Base-by-base conservation (phyloP, 371 early-diverging fungal genomes). In the Actinomortierella wolfii region DNA sequence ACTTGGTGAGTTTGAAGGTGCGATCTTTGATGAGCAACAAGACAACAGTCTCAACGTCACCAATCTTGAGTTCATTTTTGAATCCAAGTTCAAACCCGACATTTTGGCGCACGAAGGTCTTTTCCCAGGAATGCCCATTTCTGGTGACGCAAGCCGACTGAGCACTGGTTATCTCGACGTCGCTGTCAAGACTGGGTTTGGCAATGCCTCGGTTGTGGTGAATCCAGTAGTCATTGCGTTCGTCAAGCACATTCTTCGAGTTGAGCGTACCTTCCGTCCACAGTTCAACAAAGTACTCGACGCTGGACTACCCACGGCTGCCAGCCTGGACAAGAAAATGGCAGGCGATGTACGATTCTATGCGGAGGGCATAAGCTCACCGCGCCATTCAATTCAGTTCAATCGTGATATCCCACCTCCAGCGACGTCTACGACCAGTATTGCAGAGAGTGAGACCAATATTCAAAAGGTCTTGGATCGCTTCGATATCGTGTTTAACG, bases 161-260 rank as follows among this genome's bases (percentile, higher is more conserved):
- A 49, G 60, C 3, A 83, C 81, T 14, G 86, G 87, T 0, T 85
- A 85, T 46, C 57, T 87, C 34, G 84, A 86, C 55, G 59, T 82
- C 11, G 68, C 81, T 1, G 64, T 81, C 2, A 79, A 81, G 51
- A 58, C 82, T 1, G 76, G 66, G n/a, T 57, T 88, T 28, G 82
- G 78, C 9, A 73, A 70, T 4, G 78, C 89, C 4, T 70, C 78
- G 21, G 61, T 85, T 25, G 77, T 78, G 21, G 75, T 84, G 26
- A 86, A 88, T 55, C 91, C 90, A 0, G 84, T 86, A 15, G 78
- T 93, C 48, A 68, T 93, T 23, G 89, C 90, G 0, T 89, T 91
- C 67, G 81, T 87, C 3, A 80, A 86, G 14, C 92, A 91, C 59
- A 86, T 87, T 70, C 66, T 89, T 6, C 77, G 86, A 29, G 90